Evolutionary conservation across 2,329 filamentous ascomycete genomes (phyloP).

Genomic region (Penicillium sp.): DNA sequence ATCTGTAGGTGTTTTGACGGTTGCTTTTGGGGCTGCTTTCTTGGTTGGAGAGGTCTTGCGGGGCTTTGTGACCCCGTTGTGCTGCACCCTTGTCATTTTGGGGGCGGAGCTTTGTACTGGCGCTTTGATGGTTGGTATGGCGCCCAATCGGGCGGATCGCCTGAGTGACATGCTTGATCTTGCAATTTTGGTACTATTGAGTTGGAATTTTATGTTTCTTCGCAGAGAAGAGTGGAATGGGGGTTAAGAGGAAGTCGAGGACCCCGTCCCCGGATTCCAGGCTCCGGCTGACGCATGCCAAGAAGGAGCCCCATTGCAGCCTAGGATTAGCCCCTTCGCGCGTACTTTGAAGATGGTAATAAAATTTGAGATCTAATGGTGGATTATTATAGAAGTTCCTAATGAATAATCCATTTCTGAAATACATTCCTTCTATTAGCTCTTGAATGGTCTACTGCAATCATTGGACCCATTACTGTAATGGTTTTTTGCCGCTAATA

Average conservation of each 20-base stretch:
- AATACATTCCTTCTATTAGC: too few species aligned
- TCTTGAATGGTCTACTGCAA: too few species aligned
- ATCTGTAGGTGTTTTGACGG: slow-evolving; percentile 6
- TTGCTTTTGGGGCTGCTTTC: slow-evolving; percentile 17
- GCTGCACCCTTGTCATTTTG: slow-evolving; percentile 22
- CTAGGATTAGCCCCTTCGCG: neutral
- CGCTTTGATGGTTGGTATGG: slow-evolving; percentile 23
- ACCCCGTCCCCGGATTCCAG: slow-evolving; percentile 5
- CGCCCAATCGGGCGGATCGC: slow-evolving; percentile 52
- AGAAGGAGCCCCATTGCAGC: neutral
- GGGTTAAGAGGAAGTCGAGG: neutral
- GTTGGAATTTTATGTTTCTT: neutral
- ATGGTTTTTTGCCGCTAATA: too few species aligned
- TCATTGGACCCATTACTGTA: too few species aligned
- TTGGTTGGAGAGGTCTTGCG: slow-evolving; percentile 26
- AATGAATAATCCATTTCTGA: too few species aligned
- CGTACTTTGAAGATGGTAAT: too few species aligned
- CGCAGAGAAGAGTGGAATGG: neutral
- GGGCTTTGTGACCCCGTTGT: slow-evolving; percentile 31
- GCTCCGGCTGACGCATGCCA: slow-evolving; percentile 6
- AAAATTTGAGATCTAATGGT: too few species aligned
- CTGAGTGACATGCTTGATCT: slow-evolving; percentile 51
- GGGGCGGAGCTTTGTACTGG: slow-evolving; percentile 22
- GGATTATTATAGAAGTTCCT: too few species aligned
- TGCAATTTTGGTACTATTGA: neutral